Base-by-base conservation (phyloP, 331 rosid species). In the Malus hybrid region DNA sequence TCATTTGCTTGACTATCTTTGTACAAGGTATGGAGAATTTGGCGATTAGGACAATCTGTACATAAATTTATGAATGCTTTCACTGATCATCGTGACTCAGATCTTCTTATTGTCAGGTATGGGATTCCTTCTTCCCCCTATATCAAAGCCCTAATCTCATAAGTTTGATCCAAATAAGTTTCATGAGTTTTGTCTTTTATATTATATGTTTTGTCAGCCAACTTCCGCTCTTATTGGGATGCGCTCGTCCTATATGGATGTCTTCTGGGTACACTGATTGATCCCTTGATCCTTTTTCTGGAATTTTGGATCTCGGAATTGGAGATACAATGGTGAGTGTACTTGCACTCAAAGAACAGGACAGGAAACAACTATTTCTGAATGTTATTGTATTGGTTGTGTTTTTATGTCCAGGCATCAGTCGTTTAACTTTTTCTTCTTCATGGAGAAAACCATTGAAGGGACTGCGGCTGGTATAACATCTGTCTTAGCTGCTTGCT, bases 211-310 rank as follows among this genome's bases (percentile, higher is more conserved):
- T 80, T 82, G 12, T 67, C 88, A 91, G 98, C 80, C 98, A 91
- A 79, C 91, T 93, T 80, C 91, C 98, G 36, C 97, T 93, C 79
- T 74, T 91, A 60, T 84, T 93, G 90, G 98, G 98, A 77, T 93
- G 97, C 69, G 97, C 97, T 19, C 88, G 91, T 84, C 98, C 97
- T 73, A 89, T 91, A 80, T 93, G 98, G 98, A 84, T 93, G 96
- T 91, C 97, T 65, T 85, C 88, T 79, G 97, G 93, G 54, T 89
- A 80, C 85, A 91, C 79, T 72, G 98, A 93, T 72, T 91, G 96
- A 34, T 93, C 97, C 63, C 96, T 93, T 80, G 87, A 92, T 56
- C 93, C 98, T 83, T 93, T 91, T 82, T 93, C 98, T 12, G 98
- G 98, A 82, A 93, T 93, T 73, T 80, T 91, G 86, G 91, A 97